Evolutionary conservation across 2,329 filamentous ascomycete genomes (phyloP), one percentile per base, ranked within the genome.

Genomic region (Cytospora leucostoma): DNA sequence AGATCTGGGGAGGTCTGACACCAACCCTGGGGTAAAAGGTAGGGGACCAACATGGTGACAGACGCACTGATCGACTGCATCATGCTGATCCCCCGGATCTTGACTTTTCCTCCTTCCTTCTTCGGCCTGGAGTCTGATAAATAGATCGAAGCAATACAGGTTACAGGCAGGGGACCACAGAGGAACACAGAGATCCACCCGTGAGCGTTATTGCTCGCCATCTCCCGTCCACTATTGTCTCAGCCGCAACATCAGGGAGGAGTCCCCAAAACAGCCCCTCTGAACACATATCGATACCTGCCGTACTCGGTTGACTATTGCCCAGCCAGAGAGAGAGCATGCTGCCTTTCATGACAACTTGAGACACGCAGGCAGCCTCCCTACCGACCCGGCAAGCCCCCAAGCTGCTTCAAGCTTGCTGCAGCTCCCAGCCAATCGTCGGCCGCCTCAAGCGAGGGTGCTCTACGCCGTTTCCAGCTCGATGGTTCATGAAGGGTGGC

Each of bases 401-500:
- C 17, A 15, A 44, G 17, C 40, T n/a, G 40, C n/a, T n/a, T n/a
- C n/a, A n/a, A n/a, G n/a, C n/a, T n/a, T n/a, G n/a, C n/a, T 15
- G 40, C 40, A n/a, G n/a, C 15, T 15, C 27, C 40, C 40, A n/a
- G 40, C 40, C 40, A 44, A 44, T 44, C 40, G 40, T 15, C 15
- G 3, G 15, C 6, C 40, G 4, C 40, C 7, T 44, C 40, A 44
- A 44, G 40, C 40, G 40, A 44, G 40, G 38, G 38, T 40, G 38
- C 38, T 19, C n/a, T 17, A n/a, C n/a, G 11, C 15, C n/a, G 3
- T 19, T 44, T 19, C 40, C 40, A 44, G 15, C 17, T 7, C 17
- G 40, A 44, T 44, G 40, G 40, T 44, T 44, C 40, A 44, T 44
- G 27, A 57, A 34, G 17, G 40, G 34, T 57, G 55, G 27, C 40